Base-by-base conservation (phyloP, 106 monocot species). In the Acorus calamus region DNA sequence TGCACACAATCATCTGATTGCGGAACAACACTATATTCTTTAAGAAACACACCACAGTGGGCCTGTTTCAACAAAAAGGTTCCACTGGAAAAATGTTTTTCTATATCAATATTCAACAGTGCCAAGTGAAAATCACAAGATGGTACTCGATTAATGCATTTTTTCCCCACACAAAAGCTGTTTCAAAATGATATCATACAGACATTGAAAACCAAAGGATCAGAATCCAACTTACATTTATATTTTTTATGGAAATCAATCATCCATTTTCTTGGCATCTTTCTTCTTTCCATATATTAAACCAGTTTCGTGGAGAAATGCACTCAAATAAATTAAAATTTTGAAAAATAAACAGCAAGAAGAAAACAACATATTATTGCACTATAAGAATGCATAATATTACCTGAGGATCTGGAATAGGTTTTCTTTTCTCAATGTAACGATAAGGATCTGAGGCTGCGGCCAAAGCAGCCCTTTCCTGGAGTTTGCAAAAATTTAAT, bases 331-430 rank as follows among this genome's bases (percentile, higher is more conserved):
- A 28, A 28, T 28, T 28, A 64, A 62, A n/a, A 50, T 53, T 62
- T 42, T 42, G 42, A 3, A 55, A 56, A 61, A 70, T 11, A 45
- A 5, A 50, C 47, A 14, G 10, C 52, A 14, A 2, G 13, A 61
- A 14, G 4, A 55, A 8, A 57, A 66, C 57, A 10, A 41, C 14
- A 13, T 46, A 49, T 42, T 10, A 28, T 28, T 28, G 28, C 28
- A 28, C 28, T 28, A 28, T 28, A 59, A 51, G 28, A 11, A 14
- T 51, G 13, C 3, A 76, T 9, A 3, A 52, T 12, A 47, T 4
- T 51, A 87, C 96, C 87, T 98, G 96, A 61, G 87, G 91, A 69
- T 98, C 91, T 53, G 94, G 90, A 78, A 96, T 85, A 46, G 92
- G 92, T 47, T 80, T 92, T 59, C 85, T 71, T 71, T 88, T 92